phyloP scores from a whole-genome alignment of 2,329 filamentous ascomycete species.

The Rugonectria rugulosa region DNA sequence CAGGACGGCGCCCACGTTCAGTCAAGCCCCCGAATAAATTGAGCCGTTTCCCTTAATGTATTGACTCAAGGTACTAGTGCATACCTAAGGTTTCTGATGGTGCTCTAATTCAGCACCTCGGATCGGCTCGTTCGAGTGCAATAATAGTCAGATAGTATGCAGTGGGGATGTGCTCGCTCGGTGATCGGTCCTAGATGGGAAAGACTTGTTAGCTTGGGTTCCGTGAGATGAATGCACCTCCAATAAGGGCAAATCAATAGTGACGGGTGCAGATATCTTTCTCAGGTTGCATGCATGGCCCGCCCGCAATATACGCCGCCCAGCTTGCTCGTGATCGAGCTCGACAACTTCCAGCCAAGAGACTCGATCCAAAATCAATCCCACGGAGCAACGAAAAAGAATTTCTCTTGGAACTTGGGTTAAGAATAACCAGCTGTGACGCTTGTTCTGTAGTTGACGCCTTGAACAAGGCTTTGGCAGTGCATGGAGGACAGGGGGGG shows the following conservation, averaged over 20 bases:
- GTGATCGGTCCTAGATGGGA: background rate
- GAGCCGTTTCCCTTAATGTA: background rate
- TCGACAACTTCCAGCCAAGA: too few species aligned
- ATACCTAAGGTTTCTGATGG: conserved; percentile 5
- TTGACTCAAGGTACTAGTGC: background rate
- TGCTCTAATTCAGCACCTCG: background rate
- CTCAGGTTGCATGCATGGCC: too few species aligned
- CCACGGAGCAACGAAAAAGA: too few species aligned
- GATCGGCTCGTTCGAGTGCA: background rate
- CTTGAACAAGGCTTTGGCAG: background rate
- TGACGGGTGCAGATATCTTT: too few species aligned
- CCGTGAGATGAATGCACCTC: too few species aligned
- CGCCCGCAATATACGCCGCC: too few species aligned
- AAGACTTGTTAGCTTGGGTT: background rate
- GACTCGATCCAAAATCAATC: too few species aligned
- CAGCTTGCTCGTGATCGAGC: too few species aligned
- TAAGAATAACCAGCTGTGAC: background rate
- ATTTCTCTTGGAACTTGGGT: background rate
- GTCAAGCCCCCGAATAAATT: background rate
- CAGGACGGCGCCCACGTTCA: background rate
- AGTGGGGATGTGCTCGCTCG: background rate
- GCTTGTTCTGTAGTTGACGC: background rate
- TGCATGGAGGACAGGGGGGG: background rate
- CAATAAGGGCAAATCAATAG: too few species aligned
- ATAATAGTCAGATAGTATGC: background rate